Evolutionary conservation across 2,329 filamentous ascomycete genomes (phyloP).

Genomic region (Rhynchosporium agropyri): DNA sequence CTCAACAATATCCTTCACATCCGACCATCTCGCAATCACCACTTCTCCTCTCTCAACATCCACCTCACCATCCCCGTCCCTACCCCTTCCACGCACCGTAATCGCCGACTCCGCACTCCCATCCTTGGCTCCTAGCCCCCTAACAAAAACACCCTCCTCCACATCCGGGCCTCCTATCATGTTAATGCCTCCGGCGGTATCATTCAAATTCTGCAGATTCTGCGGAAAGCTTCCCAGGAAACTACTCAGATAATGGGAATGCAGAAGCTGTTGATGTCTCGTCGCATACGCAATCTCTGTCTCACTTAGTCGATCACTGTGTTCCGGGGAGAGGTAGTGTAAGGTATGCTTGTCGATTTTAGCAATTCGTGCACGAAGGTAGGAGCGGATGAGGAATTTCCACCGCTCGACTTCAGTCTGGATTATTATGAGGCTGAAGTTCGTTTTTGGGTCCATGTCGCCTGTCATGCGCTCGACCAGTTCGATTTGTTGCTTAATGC

Average conservation of each 20-base stretch:
- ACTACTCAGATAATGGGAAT: slow-evolving; percentile 80
- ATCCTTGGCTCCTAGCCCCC: slow-evolving; percentile 65
- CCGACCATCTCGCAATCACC: slow-evolving; percentile 38
- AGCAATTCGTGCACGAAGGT: slow-evolving; percentile 76
- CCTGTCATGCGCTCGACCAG: slow-evolving; percentile 76
- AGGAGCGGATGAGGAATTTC: slow-evolving; percentile 89
- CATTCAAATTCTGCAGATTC: slow-evolving; percentile 81
- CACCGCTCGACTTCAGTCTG: slow-evolving; percentile 95
- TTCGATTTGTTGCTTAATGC: slow-evolving; percentile 70
- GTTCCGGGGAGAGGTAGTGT: slow-evolving; percentile 65
- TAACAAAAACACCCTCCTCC: slow-evolving; percentile 81
- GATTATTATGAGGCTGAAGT: slow-evolving; percentile 90
- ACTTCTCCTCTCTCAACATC: slow-evolving; percentile 47
- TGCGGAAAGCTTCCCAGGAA: slow-evolving; percentile 84
- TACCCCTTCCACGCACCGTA: slow-evolving; percentile 73
- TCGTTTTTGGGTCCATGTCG: slow-evolving; percentile 85
- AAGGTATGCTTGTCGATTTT: slow-evolving; percentile 84
- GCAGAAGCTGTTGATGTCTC: slow-evolving; percentile 80
- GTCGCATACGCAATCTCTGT: slow-evolving; percentile 82
- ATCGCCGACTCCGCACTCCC: slow-evolving; percentile 79
- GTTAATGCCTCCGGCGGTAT: slow-evolving; percentile 83
- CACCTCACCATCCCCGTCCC: slow-evolving; percentile 63
- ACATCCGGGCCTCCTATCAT: slow-evolving; percentile 91
- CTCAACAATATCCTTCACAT: slow-evolving; percentile 50
- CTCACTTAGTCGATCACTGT: slow-evolving; percentile 68